Percentiles rank a stretch among this genome's conserved stretches.
These are phyloP conservation scores for Epichloe gansuensis DNA, from an alignment of 2,329 filamentous ascomycete genomes.

Conservation along the genomic window DNA sequence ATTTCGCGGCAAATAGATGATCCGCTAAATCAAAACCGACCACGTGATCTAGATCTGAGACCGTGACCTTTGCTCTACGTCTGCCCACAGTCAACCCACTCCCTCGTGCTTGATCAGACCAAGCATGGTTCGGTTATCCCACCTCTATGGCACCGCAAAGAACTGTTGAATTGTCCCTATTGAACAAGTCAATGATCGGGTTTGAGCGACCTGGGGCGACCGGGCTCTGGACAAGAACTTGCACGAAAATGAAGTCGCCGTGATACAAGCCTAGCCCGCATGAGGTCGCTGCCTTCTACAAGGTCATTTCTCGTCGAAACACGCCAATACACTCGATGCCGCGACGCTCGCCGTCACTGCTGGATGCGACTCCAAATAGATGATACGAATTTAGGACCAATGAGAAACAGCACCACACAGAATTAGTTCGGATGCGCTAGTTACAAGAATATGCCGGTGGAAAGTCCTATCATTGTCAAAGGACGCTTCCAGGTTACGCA, in stretches of 20 bases:
- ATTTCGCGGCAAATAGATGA: background rate
- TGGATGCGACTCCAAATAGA: background rate
- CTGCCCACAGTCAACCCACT: background rate
- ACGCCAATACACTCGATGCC: background rate
- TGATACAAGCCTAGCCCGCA: background rate
- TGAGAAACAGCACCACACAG: background rate
- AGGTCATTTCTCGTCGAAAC: background rate
- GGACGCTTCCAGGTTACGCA: background rate
- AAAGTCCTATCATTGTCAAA: background rate
- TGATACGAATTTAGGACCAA: background rate
- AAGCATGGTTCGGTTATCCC: background rate
- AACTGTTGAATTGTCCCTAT: background rate
- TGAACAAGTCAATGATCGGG: background rate
- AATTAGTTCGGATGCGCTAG: background rate
- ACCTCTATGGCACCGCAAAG: background rate
- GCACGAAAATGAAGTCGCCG: background rate
- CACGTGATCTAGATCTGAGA: conserved; percentile 1
- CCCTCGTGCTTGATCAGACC: background rate
- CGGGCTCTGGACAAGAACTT: background rate
- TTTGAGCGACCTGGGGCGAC: background rate
- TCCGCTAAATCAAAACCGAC: background rate
- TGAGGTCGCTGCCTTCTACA: background rate
- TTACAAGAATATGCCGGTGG: background rate
- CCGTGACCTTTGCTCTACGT: background rate
- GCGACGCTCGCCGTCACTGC: background rate